phyloP scores from a whole-genome alignment of 768 basidiomycete species.

The Clavaria fumosa region DNA sequence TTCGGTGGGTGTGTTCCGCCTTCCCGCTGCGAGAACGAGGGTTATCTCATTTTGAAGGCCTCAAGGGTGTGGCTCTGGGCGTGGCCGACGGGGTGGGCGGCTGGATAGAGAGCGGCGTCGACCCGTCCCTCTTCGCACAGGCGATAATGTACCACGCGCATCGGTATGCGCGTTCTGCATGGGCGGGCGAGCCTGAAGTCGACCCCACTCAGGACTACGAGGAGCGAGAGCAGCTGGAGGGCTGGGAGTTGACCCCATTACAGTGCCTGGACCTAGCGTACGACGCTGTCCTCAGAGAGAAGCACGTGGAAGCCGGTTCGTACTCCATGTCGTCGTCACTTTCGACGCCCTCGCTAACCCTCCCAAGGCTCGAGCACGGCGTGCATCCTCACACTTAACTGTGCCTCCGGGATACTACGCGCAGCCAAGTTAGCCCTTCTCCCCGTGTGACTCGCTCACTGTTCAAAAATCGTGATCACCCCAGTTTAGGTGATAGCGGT shows the following conservation, averaged over 20 bases:
- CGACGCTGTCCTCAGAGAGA: constrained; percentile 53
- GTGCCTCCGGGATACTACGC: constrained; percentile 57
- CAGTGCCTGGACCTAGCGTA: constrained; percentile 64
- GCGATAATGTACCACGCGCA: constrained; percentile 80
- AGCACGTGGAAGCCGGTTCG: constrained; percentile 50
- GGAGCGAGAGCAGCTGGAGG: constrained; percentile 46
- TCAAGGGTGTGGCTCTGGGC: constrained; percentile 62
- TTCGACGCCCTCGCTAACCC: constrained; percentile 8
- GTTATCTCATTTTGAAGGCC: constrained; percentile 21
- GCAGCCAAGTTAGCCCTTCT: constrained; percentile 49
- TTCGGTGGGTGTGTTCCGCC: constrained; percentile 41
- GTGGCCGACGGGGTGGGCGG: constrained; percentile 91
- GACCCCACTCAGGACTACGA: constrained; percentile 66
- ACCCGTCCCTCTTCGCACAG: constrained; percentile 84
- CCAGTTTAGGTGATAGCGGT: constrained; percentile 67
- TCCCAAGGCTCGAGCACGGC: constrained; percentile 71
- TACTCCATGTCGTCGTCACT: constrained; percentile 15
- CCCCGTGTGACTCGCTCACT: no score
- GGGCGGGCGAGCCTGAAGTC: constrained; percentile 74
- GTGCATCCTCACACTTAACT: constrained; percentile 58
- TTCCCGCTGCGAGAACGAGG: constrained; percentile 12
- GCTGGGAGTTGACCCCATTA: constrained; percentile 61
- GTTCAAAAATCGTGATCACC: no score
- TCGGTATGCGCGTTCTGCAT: constrained; percentile 52
- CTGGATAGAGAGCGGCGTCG: constrained; percentile 72